Percentiles rank a stretch among this genome's conserved stretches.
phyloP scores from a whole-genome alignment of 371 early-diverging fungal species.

The Syncephalastrum sp. region DNA sequence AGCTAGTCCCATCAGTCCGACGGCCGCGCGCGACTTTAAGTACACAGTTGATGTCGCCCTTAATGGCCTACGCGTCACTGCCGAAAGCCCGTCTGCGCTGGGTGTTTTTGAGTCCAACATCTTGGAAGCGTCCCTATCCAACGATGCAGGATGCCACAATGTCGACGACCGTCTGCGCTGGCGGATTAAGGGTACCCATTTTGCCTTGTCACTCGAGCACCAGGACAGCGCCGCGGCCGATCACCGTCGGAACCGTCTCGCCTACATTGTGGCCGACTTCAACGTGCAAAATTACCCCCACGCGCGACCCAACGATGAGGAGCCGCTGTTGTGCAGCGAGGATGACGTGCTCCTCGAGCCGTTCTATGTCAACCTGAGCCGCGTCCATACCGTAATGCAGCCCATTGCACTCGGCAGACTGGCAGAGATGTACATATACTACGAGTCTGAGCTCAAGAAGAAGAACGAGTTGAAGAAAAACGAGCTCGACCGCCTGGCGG shows the following conservation, averaged over 20 bases:
- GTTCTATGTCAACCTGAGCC: conserved; percentile 53
- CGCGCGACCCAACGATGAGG: neutral
- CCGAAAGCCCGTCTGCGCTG: conserved; percentile 65
- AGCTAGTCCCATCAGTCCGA: neutral
- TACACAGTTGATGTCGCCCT: conserved; percentile 64
- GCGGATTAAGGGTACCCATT: conserved; percentile 54
- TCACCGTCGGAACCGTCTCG: conserved; percentile 54
- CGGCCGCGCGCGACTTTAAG: conserved; percentile 21
- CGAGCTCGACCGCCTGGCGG: conserved; percentile 63
- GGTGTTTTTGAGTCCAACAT: conserved; percentile 68
- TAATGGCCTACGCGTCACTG: conserved; percentile 64
- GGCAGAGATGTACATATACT: conserved; percentile 70
- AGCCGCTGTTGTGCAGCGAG: neutral
- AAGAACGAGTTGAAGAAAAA: conserved; percentile 51
- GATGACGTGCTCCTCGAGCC: conserved; percentile 36
- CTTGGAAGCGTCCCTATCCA: conserved; percentile 60
- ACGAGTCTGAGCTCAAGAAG: conserved; percentile 64
- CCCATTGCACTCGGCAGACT: conserved; percentile 73
- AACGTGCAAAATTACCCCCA: conserved; percentile 55
- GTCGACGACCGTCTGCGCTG: conserved; percentile 37
- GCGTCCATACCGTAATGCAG: conserved; percentile 75
- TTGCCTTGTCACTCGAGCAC: conserved; percentile 63
- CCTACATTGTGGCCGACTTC: conserved; percentile 70
- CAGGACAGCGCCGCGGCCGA: conserved; percentile 24
- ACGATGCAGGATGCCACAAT: conserved; percentile 23